These are phyloP conservation scores for Colletotrichum orbiculare DNA, from an alignment of 2,329 filamentous ascomycete species.

Conservation along the genomic window DNA sequence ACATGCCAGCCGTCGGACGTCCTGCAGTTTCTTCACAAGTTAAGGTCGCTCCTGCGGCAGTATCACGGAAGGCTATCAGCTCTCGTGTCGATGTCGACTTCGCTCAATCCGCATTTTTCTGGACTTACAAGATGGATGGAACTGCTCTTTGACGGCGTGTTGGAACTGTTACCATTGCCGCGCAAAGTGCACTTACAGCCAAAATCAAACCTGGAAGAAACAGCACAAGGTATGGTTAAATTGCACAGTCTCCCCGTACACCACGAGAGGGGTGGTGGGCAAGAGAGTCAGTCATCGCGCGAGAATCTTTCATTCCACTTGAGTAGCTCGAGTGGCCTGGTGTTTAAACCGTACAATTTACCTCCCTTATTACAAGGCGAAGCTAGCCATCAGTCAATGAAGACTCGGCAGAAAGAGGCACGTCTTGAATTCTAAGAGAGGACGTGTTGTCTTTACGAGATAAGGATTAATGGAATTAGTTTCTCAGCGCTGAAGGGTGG, in stretches of 20 bases:
- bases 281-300: constrained; percentile 73
- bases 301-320: constrained; percentile 93
- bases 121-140: constrained; percentile 90
- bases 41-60: constrained; percentile 79
- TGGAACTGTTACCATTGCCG: constrained; percentile 82
- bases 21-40: constrained; percentile 82
- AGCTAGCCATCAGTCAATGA: constrained; percentile 57
- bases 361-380: constrained; percentile 79
- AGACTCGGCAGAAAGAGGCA: constrained; percentile 68
- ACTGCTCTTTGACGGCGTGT: constrained; percentile 82
- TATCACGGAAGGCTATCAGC: constrained; percentile 74
- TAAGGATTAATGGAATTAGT: too few relatives aligned
- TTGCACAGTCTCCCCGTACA: constrained; percentile 86
- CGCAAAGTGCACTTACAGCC: constrained; percentile 64
- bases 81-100: constrained; percentile 81
- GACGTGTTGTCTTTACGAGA: too few relatives aligned
- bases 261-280: constrained; percentile 88
- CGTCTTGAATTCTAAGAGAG: constrained; percentile 75
- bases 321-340: constrained; percentile 81
- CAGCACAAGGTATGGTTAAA: constrained; percentile 86
- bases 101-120: constrained; percentile 79
- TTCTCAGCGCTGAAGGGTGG: too few relatives aligned
- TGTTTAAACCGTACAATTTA: constrained; percentile 88
- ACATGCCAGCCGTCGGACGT: constrained; percentile 77
- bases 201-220: constrained; percentile 69